Evolutionary conservation across 805 yeast genomes (phyloP), one percentile per base, ranked within the genome.

Genomic region (Kazachstania taianensis): DNA sequence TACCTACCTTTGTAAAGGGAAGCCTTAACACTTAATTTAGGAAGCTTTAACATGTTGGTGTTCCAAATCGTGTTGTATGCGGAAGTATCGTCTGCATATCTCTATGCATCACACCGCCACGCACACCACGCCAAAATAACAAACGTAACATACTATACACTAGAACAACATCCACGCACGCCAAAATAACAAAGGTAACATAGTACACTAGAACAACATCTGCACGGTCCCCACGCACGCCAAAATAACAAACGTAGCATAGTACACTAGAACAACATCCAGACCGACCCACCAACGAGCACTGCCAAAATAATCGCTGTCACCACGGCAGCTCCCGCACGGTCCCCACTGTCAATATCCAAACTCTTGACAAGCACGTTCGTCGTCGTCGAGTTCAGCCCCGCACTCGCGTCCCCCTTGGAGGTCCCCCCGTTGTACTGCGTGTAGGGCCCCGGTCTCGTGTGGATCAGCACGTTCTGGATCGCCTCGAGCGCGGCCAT

Each of bases 321-420:
- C 29, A 84, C 57, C 16, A 87, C 65, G 32, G 94, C 94, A 1
- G 96, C 96, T 33, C 97, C 97, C 2, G 85, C 95, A 48, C 69
- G 72, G 52, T 84, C 95, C 41, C 72, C 75, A 0, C 64, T 56
- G 1, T 74, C 63, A 29, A 86, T 73, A 1, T 55, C 61, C 32
- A 78, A 55, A 27, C 49, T 41, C 35, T 49, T 49, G 45, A 46
- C 46, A 40, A 48, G 28, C 40, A 69, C 68, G 22, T 62, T 55
- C 5, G 62, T 44, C 13, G 67, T 60, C 1, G 56, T 57, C 2
- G 70, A 45, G 41, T 59, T 52, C 6, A 69, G 54, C 33, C 78
- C 80, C 7, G 72, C 74, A 29, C 67, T 59, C 4, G 72, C 69
- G 42, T 75, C 65, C 42, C 83, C 80, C 0, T 50, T 54, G 1